phyloP scores from a whole-genome alignment of 1,284 basidiomycete genomes.

The Leccinum subspadiceum region DNA sequence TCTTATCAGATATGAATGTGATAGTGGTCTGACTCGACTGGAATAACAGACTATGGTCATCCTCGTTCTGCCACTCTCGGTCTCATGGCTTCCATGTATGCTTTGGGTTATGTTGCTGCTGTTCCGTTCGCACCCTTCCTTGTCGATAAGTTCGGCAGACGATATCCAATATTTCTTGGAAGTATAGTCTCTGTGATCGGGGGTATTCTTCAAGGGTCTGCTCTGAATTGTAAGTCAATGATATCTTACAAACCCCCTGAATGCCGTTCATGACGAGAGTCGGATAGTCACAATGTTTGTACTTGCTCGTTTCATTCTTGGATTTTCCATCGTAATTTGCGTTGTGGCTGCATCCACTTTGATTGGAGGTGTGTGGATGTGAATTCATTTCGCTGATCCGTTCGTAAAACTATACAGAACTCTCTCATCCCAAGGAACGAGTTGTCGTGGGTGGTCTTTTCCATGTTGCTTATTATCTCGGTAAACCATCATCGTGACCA shows the following conservation, averaged over 20 bases:
- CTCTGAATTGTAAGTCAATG: neutral
- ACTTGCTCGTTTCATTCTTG: neutral
- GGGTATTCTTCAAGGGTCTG: neutral
- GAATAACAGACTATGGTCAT: neutral
- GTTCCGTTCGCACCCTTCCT: neutral
- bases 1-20: neutral
- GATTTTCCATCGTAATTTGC: neutral
- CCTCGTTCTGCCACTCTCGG: neutral
- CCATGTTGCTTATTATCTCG: neutral
- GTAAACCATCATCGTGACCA: neutral
- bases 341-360: neutral
- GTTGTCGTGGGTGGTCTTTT: neutral
- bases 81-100: neutral
- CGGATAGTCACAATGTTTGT: neutral
- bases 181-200: neutral
- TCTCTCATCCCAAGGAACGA: neutral
- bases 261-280: neutral
- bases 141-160: neutral
- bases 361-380: neutral
- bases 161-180: neutral
- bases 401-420: neutral
- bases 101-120: neutral
- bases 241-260: too few species aligned
- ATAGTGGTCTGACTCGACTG: neutral
- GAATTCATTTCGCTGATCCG: neutral